These are phyloP conservation scores for Raddia distichophylla DNA, from an alignment of 176 grass and related monocot genomes.

Conservation along the genomic window DNA sequence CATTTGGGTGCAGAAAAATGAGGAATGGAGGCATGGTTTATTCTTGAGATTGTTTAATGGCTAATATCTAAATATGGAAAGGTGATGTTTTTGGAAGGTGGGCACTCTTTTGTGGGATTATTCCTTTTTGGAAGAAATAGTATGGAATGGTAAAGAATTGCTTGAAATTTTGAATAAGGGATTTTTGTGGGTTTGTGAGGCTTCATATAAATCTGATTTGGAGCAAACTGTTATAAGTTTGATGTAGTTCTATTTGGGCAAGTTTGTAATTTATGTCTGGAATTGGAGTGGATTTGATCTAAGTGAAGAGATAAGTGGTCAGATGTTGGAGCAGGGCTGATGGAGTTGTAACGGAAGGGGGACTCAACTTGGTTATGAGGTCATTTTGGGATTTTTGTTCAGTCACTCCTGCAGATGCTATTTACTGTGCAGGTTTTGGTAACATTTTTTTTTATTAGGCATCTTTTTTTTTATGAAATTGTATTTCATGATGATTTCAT, in stretches of 20 bases:
- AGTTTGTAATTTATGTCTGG: not conserved
- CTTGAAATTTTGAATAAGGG: not conserved
- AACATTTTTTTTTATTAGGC: not conserved
- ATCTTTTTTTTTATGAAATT: not conserved
- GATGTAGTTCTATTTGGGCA: not conserved
- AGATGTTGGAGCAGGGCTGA: not conserved
- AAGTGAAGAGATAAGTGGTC: not conserved
- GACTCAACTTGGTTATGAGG: not conserved
- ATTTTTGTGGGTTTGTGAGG: not conserved
- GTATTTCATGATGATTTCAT: conserved; percentile 3
- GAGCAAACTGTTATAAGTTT: not conserved
- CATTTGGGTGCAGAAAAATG: conserved; percentile 2
- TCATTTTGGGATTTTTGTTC: not conserved
- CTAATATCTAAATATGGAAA: not conserved
- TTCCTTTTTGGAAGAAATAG: not conserved
- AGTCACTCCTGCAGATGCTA: not conserved
- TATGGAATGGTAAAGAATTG: not conserved
- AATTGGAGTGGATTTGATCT: conserved; percentile 10
- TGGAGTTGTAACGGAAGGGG: not conserved
- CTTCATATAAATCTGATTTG: not conserved
- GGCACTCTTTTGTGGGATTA: not conserved
- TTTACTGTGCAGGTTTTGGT: not conserved
- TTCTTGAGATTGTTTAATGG: not conserved
- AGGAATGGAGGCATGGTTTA: not conserved
- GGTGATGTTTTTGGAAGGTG: not conserved